phyloP scores from a whole-genome alignment of 1,139 yeast species.

The Geotrichum klebahnii region DNA sequence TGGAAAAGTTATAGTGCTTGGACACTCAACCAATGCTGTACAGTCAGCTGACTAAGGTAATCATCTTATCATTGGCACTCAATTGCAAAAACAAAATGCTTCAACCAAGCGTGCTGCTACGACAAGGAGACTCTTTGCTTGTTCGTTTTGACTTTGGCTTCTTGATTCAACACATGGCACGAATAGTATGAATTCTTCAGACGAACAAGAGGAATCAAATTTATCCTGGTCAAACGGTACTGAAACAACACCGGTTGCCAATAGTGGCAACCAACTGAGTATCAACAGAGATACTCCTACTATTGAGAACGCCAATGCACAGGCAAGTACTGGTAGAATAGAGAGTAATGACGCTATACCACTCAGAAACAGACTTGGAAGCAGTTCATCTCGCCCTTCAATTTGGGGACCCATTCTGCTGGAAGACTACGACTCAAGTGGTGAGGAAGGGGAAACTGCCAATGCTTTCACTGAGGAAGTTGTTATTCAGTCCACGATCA shows the following conservation, averaged over 20 bases:
- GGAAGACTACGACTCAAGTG: neutral
- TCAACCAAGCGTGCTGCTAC: neutral
- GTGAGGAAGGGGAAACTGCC: neutral
- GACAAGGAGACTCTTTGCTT: neutral
- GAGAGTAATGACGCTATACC: too few species aligned
- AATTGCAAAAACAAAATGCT: neutral
- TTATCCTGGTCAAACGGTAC: neutral
- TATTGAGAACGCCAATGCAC: too few species aligned
- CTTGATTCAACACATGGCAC: slow-evolving; percentile 2
- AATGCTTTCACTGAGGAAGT: neutral
- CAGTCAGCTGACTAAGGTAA: too few species aligned
- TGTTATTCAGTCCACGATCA: neutral
- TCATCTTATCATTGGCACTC: too few species aligned
- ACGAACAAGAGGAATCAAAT: neutral
- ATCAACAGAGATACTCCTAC: too few species aligned
- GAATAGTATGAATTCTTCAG: neutral
- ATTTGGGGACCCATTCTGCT: too few species aligned
- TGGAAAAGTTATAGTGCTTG: too few species aligned
- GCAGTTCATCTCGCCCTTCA: too few species aligned
- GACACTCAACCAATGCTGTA: too few species aligned
- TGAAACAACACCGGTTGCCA: neutral
- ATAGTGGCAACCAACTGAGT: too few species aligned
- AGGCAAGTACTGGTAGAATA: too few species aligned
- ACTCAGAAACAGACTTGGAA: too few species aligned
- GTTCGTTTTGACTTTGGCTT: neutral